phyloP scores from a whole-genome alignment of 129 eudicot genomes.

The Oenanthe sinensis region DNA sequence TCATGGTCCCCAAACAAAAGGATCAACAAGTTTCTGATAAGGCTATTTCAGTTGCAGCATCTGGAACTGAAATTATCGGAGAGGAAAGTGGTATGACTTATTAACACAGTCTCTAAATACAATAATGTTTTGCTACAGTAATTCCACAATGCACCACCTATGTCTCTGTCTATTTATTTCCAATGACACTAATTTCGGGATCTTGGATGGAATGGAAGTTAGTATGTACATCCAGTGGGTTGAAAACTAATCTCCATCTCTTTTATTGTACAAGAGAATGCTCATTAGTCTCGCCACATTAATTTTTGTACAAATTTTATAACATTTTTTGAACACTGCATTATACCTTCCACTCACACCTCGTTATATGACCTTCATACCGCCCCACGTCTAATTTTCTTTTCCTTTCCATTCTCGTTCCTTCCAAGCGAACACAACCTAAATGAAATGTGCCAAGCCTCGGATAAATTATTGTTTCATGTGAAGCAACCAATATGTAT shows the following conservation, averaged over 20 bases:
- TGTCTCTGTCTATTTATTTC: not conserved
- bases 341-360: not conserved
- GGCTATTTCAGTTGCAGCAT: conserved; percentile 14
- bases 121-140: not conserved
- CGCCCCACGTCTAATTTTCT: not conserved
- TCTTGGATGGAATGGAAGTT: not conserved
- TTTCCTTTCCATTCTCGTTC: not conserved
- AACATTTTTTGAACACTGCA: not conserved
- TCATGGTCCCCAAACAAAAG: conserved; percentile 44
- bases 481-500: not conserved
- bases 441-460: not conserved
- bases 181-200: not conserved
- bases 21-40: conserved; percentile 41
- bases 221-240: not conserved
- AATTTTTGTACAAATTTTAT: not conserved
- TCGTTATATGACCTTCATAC: not conserved
- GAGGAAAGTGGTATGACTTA: conserved; percentile 45
- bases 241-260: not conserved
- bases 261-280: not conserved
- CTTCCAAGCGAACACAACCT: not conserved
- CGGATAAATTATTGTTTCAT: not conserved
- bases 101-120: not conserved
- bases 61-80: conserved; percentile 39
- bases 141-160: not conserved
- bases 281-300: not conserved